Evolutionary conservation across 495 filamentous ascomycete species (phyloP).

Genomic region (Wilcoxina mikolae): DNA sequence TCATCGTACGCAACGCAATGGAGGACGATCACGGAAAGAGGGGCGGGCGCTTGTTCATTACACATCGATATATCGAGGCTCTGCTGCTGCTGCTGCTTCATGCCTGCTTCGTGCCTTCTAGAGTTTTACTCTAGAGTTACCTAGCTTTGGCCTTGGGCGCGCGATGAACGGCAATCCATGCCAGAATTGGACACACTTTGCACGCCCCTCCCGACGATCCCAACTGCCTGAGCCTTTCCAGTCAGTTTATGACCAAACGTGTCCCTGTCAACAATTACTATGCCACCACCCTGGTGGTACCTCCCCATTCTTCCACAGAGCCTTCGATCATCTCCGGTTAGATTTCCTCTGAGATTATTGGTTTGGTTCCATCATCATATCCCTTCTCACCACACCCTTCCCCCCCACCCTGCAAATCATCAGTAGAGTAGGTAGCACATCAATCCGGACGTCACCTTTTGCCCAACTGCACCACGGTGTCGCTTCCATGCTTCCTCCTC

Average conservation of each 20-base stretch:
- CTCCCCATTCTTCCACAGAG: not conserved
- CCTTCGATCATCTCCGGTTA: constrained; percentile 3
- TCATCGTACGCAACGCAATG: too few relatives aligned
- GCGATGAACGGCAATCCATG: too few relatives aligned
- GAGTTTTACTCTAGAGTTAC: too few relatives aligned
- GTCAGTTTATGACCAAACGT: not conserved
- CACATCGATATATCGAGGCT: too few relatives aligned
- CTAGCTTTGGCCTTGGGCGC: not conserved
- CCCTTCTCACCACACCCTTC: constrained; percentile 2
- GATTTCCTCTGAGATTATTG: not conserved
- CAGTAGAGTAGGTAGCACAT: constrained; percentile 7
- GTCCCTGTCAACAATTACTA: not conserved
- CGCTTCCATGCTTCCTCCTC: constrained; percentile 23
- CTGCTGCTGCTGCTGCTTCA: too few relatives aligned
- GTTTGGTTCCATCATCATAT: not conserved
- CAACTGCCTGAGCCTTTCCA: not conserved
- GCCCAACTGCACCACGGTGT: constrained; percentile 12
- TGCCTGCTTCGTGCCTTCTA: too few relatives aligned
- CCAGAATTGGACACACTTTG: too few relatives aligned
- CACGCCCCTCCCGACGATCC: too few relatives aligned
- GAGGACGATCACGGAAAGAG: too few relatives aligned
- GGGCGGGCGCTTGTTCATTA: too few relatives aligned
- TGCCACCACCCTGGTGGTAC: not conserved
- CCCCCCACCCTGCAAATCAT: constrained; percentile 9
- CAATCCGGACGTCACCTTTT: constrained; percentile 27